These are phyloP conservation scores for Aquilaria sinensis DNA, from an alignment of 345 rosid species.

Conservation along the genomic window DNA sequence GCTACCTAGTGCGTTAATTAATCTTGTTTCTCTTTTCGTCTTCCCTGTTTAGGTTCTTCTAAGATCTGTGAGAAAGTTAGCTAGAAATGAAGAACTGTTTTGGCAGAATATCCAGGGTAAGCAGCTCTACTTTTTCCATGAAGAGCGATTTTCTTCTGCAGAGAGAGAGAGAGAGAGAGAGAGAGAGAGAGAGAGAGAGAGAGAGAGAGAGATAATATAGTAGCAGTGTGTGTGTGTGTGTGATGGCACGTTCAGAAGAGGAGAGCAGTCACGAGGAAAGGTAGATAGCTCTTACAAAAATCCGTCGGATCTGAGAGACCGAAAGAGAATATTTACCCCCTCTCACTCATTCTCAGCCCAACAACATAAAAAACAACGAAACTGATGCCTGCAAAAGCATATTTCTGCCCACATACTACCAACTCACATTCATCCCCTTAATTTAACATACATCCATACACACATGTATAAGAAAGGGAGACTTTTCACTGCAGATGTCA, in stretches of 20 bases:
- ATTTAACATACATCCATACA: conserved; percentile 6
- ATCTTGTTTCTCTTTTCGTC: too few relatives aligned
- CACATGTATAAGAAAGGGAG: conserved; percentile 8
- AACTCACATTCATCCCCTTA: conserved; percentile 22
- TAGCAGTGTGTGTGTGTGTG: too few relatives aligned
- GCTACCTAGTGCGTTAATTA: too few relatives aligned
- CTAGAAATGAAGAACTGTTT: too few relatives aligned
- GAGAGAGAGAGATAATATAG: too few relatives aligned
- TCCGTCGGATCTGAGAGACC: conserved; percentile 23
- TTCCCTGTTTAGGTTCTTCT: too few relatives aligned
- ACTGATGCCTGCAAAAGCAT: conserved; percentile 33
- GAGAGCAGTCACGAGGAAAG: conserved; percentile 35
- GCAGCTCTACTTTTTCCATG: too few relatives aligned
- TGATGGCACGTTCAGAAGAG: too few relatives aligned
- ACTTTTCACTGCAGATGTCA: conserved; percentile 13
- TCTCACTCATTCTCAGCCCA: conserved; percentile 16
- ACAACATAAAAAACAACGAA: conserved; percentile 43
- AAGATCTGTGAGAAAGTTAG: too few relatives aligned
- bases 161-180: conserved; percentile 12
- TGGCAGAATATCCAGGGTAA: too few relatives aligned
- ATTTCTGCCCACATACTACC: conserved; percentile 31
- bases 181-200: too few relatives aligned
- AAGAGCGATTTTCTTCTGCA: neutral
- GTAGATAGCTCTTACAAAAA: conserved; percentile 4
- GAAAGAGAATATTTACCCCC: conserved; percentile 27